phyloP scores from a whole-genome alignment of 768 basidiomycete species.

The Leccinum olivaceopallidum region DNA sequence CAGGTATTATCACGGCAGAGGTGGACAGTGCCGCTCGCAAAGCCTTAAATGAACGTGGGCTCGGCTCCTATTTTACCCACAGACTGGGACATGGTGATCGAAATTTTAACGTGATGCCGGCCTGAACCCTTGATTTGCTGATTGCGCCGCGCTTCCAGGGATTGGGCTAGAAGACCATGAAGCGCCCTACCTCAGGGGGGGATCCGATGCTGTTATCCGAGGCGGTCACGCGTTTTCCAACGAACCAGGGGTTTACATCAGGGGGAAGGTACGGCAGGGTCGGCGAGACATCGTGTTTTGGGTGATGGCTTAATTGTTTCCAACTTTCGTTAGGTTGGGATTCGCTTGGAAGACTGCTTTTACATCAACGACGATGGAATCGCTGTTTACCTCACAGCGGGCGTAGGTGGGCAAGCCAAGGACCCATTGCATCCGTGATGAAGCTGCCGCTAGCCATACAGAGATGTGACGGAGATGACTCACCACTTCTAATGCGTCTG shows the following conservation, averaged over 20 bases:
- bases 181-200: constrained; percentile 76
- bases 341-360: constrained; percentile 85
- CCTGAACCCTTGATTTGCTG: constrained; percentile 17
- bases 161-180: constrained; percentile 88
- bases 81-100: constrained; percentile 72
- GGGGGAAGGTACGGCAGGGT: constrained; percentile 48
- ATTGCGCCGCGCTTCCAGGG: constrained; percentile 41
- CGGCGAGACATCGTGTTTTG: neutral
- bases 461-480: constrained; percentile 25
- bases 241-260: constrained; percentile 79
- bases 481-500: neutral
- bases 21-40: constrained; percentile 66
- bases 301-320: constrained; percentile 10
- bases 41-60: constrained; percentile 43
- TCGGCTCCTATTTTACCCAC: constrained; percentile 72
- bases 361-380: constrained; percentile 57
- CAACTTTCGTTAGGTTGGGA: constrained; percentile 54
- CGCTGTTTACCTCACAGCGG: constrained; percentile 60
- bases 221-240: constrained; percentile 77
- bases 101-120: constrained; percentile 3
- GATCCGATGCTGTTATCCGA: constrained; percentile 55
- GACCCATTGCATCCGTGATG: constrained; percentile 38
- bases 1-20: constrained; percentile 48
- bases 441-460: constrained; percentile 12
- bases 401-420: constrained; percentile 58